Evolutionary conservation across 2,329 filamentous ascomycete genomes (phyloP).

Genomic region (Parastagonospora avenae): DNA sequence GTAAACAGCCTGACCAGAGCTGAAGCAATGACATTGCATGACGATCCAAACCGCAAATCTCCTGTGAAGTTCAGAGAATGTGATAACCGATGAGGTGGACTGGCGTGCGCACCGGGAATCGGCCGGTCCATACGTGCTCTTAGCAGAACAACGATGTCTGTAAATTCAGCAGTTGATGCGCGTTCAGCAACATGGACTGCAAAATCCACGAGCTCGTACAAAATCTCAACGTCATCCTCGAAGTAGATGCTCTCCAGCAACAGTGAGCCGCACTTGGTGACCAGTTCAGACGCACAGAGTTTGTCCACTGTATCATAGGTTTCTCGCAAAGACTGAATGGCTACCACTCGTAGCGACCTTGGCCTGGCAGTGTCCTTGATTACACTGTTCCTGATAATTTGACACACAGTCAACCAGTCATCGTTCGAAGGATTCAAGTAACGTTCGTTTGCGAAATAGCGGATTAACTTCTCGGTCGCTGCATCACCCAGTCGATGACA

Average conservation of each 20-base stretch:
- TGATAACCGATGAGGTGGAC: conserved; percentile 20
- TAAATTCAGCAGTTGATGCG: conserved; percentile 64
- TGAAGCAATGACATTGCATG: conserved; percentile 72
- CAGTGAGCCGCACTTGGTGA: conserved; percentile 64
- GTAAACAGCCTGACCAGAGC: conserved; percentile 80
- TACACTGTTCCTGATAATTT: conserved; percentile 65
- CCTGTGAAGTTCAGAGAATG: conserved; percentile 19
- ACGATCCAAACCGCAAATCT: conserved; percentile 49
- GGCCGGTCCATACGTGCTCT: conserved; percentile 34
- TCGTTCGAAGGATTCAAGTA: conserved; percentile 74
- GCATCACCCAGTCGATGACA: conserved; percentile 68
- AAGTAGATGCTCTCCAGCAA: conserved; percentile 65
- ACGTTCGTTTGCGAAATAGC: conserved; percentile 70
- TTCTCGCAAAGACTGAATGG: conserved; percentile 63
- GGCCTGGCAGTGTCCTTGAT: conserved; percentile 67
- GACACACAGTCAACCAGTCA: conserved; percentile 69
- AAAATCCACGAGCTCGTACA: conserved; percentile 69
- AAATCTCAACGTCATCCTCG: conserved; percentile 68
- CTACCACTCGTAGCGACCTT: conserved; percentile 65
- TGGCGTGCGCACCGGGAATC: conserved; percentile 18
- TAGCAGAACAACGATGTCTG: conserved; percentile 52
- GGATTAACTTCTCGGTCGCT: conserved; percentile 66
- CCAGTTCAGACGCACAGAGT: conserved; percentile 62
- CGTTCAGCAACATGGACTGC: conserved; percentile 68
- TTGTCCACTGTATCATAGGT: conserved; percentile 58